Conservation (phyloP, 805 yeast species). For the Saccharomyces eubayanus region DNA sequence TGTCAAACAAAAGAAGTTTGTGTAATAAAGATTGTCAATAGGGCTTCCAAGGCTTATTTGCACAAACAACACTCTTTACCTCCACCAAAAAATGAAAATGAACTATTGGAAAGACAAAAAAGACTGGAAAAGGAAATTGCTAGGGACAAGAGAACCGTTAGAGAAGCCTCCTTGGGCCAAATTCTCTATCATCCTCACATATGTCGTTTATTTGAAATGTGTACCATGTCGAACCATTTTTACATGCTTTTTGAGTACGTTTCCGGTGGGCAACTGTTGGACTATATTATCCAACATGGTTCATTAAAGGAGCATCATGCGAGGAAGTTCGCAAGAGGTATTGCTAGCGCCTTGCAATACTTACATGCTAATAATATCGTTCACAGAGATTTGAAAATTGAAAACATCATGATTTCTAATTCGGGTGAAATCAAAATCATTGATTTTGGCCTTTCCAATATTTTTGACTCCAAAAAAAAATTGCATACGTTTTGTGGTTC, state of each 20-base stretch:
- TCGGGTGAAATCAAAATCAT: slow-evolving; percentile 91
- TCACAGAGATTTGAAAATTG: slow-evolving; percentile 93
- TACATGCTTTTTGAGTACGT: slow-evolving; percentile 96
- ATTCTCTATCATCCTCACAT: slow-evolving; percentile 86
- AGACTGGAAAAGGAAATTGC: slow-evolving; percentile 77
- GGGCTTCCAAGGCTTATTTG: slow-evolving; percentile 73
- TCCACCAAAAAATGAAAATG: slow-evolving; percentile 53
- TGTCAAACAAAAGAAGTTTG: slow-evolving; percentile 73
- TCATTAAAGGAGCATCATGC: slow-evolving; percentile 90
- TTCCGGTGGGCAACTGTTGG: slow-evolving; percentile 95
- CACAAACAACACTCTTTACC: slow-evolving; percentile 63
- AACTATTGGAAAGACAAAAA: slow-evolving; percentile 51
- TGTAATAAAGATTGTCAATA: slow-evolving; percentile 86
- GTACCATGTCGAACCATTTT: slow-evolving; percentile 92
- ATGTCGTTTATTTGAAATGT: slow-evolving; percentile 85
- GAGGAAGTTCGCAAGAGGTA: slow-evolving; percentile 87
- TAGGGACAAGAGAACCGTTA: slow-evolving; percentile 81
- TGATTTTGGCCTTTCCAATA: slow-evolving; percentile 90
- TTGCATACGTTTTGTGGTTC: slow-evolving; percentile 96
- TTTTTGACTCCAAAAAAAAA: slow-evolving; percentile 61
- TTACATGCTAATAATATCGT: slow-evolving; percentile 91
- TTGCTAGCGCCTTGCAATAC: slow-evolving; percentile 87
- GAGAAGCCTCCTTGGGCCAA: slow-evolving; percentile 93
- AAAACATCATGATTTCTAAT: slow-evolving; percentile 88
- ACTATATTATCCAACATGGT: slow-evolving; percentile 94